A percentile compares a stretch with the other conserved stretches of the same genome.
Evolutionary conservation across 805 yeast genomes (phyloP).

Genomic region (Starmera dryadoides): DNA sequence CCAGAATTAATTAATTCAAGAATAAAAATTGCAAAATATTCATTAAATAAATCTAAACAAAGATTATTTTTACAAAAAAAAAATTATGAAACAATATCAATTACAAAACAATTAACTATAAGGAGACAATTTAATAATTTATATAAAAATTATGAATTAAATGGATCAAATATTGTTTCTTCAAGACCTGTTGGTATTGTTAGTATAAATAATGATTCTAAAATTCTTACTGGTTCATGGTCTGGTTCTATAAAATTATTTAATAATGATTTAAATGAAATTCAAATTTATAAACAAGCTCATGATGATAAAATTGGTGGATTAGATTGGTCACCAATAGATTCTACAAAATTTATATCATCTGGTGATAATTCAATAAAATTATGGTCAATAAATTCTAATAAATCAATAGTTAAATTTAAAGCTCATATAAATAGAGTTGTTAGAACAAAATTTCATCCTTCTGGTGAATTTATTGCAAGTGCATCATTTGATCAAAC

Average conservation of each 20-base stretch:
- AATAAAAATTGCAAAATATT: conserved; percentile 38
- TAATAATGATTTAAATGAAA: conserved; percentile 29
- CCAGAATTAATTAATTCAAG: conserved; percentile 47
- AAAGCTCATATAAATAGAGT: conserved; percentile 52
- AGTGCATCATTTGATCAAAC: conserved; percentile 79
- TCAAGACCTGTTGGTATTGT: conserved; percentile 59
- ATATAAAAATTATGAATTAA: conserved; percentile 32
- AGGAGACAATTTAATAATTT: conserved; percentile 35
- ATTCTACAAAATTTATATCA: conserved; percentile 29
- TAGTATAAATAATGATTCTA: conserved; percentile 27
- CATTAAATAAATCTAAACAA: conserved; percentile 37
- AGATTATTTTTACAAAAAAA: conserved; percentile 32
- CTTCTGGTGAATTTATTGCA: conserved; percentile 46
- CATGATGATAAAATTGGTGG: conserved; percentile 64
- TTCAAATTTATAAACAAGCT: conserved; percentile 9
- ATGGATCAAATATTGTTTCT: conserved; percentile 67
- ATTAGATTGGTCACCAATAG: conserved; percentile 50
- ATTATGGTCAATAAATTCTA: conserved; percentile 18
- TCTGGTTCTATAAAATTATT: conserved; percentile 58
- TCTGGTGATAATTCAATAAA: conserved; percentile 37
- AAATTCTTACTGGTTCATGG: conserved; percentile 76
- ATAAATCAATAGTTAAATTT: conserved; percentile 10
- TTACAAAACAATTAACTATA: conserved; percentile 34
- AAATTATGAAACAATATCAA: conserved; percentile 24
- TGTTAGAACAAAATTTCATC: conserved; percentile 57